Evolutionary conservation across 176 grass and related monocot species (phyloP), one percentile per base, ranked within the genome.

Genomic region (Canna indica): DNA sequence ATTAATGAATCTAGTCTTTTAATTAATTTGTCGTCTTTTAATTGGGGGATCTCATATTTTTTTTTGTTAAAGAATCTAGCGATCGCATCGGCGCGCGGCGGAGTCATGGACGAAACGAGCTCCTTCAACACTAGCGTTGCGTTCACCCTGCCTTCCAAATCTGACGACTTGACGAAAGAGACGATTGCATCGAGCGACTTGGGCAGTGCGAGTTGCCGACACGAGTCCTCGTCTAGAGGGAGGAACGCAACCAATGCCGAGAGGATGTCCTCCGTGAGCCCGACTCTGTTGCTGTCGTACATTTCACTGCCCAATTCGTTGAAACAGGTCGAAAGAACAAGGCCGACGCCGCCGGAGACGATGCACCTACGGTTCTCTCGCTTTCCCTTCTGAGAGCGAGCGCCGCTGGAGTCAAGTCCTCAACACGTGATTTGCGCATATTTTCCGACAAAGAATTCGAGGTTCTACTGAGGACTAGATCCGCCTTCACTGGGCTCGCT

Each of bases 361-460:
- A 91, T 32, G 75, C 85, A 91, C 26, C 65, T 36, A 15, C 83
- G 77, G 69, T 91, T 96, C 88, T 81, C 6, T 91, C 85, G 74
- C 88, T 91, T 54, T 96, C 92, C 74, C 86, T 88, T 9, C 50
- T 85, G 0, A 89, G 75, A 26, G 68, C 57, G n/a, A n/a, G n/a
- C n/a, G n/a, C n/a, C n/a, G n/a, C n/a, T n/a, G n/a, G n/a, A n/a
- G 22, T 36, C 2, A 20, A 18, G 31, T 8, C 28, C 14, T 29
- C 17, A 4, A 38, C 32, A 14, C 64, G 36, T 16, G 39, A 32
- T n/a, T 33, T 39, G n/a, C 5, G 66, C n/a, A n/a, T n/a, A n/a
- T 30, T 47, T 38, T 68, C 66, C 17, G 24, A 25, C 3, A 36
- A 44, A 25, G 35, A 42, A 16, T 24, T 31, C 26, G 70, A 72